Base-by-base conservation (phyloP, 2,329 filamentous ascomycete species). In the Uncinocarpus reesii region DNA sequence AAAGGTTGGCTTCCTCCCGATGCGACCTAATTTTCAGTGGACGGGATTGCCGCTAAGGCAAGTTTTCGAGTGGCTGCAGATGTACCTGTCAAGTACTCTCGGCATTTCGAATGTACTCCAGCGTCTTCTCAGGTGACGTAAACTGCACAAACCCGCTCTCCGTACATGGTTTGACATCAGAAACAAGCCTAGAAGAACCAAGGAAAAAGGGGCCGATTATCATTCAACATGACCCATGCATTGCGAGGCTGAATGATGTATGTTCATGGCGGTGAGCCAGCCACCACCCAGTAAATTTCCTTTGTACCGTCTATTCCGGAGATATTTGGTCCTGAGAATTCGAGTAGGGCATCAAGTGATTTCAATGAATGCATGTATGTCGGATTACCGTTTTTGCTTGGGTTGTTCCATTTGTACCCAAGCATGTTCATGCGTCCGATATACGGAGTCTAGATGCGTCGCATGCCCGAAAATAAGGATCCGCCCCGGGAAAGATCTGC, bases 151-250 rank as follows among this genome's bases (percentile, higher is more conserved):
- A 32, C 36, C 44, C 44, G 36, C 20, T 15, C 26, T 32, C 26
- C 4, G 28, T 36, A 36, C 42, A 46, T 28, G 41, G 41, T 28
- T 36, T 46, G 11, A 20, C 37, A 8, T 46, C 34, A 37, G 18
- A 46, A 37, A 40, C 18, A 28, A 28, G 42, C 29, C 23, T 37
- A 7, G 36, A 20, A n/a, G 10, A 38, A 35, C 34, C n/a, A n/a
- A 47, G 43, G n/a, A 13, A 29, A 47, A 47, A 40, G 32, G 26
- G 24, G 41, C 44, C 31, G 21, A 15, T 40, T 15, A 47, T 40
- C 23, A 31, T 29, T 6, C 31, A 26, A 47, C 28, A 32, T 13
- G 15, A 26, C 32, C 10, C 18, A 29, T 15, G 10, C 16, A 40
- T 21, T 37, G 42, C 32, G 23, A 45, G 24, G 36, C 24, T 23